Percentiles rank a stretch among this genome's conserved stretches.
phyloP scores from a whole-genome alignment of 805 yeast species.

The Candida hungchunana region DNA sequence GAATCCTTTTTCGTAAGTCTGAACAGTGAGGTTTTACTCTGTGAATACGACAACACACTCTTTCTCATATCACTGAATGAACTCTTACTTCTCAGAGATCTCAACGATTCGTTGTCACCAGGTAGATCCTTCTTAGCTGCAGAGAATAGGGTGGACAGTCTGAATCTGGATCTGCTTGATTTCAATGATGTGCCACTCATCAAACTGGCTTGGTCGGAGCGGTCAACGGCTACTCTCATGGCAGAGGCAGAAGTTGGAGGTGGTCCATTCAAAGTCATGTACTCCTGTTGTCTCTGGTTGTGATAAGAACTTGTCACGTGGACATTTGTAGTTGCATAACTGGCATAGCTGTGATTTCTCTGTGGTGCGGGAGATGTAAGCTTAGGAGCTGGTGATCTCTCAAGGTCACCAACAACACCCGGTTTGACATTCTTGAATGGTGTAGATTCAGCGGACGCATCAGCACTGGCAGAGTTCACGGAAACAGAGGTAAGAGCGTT shows the following conservation, averaged over 20 bases:
- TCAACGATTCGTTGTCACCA: conserved; percentile 22
- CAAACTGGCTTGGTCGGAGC: conserved; percentile 20
- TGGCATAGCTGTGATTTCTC: conserved; percentile 11
- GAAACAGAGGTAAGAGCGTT: conserved; percentile 24
- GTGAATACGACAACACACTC: conserved; percentile 25
- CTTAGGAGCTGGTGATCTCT: neutral
- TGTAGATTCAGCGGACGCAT: conserved; percentile 20
- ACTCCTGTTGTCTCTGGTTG: conserved; percentile 12
- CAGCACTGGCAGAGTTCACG: conserved; percentile 18
- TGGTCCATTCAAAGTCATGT: conserved; percentile 9
- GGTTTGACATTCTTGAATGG: conserved; percentile 19
- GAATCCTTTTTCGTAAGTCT: conserved; percentile 24
- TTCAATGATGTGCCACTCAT: conserved; percentile 19
- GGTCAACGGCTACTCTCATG: conserved; percentile 5
- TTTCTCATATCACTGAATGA: conserved; percentile 29
- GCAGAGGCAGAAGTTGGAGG: conserved; percentile 12
- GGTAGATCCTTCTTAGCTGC: conserved; percentile 17
- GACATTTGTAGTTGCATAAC: conserved; percentile 7
- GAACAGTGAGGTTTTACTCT: conserved; percentile 20
- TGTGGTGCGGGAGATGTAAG: conserved; percentile 6
- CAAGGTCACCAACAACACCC: conserved; percentile 23
- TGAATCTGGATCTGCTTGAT: conserved; percentile 25
- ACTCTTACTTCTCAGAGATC: conserved; percentile 23
- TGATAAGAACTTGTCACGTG: conserved; percentile 15
- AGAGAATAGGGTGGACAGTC: conserved; percentile 25